A percentile compares a stretch with the other conserved stretches of the same genome.
These are phyloP conservation scores for Apiotrichum akiyoshidainum DNA, from an alignment of 1,284 basidiomycete species.

Conservation along the genomic window DNA sequence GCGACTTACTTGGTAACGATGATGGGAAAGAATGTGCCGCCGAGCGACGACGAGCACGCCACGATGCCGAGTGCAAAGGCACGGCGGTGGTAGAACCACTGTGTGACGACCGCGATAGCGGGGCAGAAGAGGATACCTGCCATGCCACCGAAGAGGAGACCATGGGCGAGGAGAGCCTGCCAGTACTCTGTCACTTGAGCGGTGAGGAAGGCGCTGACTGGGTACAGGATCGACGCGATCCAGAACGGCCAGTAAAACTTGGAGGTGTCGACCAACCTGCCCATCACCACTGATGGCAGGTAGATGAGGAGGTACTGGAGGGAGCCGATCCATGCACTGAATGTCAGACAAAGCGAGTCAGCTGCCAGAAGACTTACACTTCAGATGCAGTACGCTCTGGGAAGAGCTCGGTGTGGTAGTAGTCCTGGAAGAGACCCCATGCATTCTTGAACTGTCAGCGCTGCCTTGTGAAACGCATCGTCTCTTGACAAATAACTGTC, in stretches of 20 bases:
- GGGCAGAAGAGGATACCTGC: constrained; percentile 55
- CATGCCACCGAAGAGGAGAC: constrained; percentile 16
- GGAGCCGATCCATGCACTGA: constrained; percentile 64
- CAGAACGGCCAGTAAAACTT: constrained; percentile 54
- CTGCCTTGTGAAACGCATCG: not conserved
- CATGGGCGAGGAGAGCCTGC: constrained; percentile 44
- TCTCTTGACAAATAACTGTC: too few relatives aligned
- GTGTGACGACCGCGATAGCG: constrained; percentile 53
- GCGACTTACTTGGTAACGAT: constrained; percentile 50
- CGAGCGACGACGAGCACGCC: constrained; percentile 22
- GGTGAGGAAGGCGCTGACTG: constrained; percentile 57
- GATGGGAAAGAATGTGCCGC: constrained; percentile 56
- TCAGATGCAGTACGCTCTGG: constrained; percentile 13
- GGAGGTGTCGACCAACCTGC: constrained; percentile 60
- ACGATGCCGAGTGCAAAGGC: constrained; percentile 30
- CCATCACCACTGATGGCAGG: constrained; percentile 51
- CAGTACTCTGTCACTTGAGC: constrained; percentile 58
- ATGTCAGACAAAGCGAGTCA: not conserved
- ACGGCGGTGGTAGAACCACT: constrained; percentile 51
- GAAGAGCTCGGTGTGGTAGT: constrained; percentile 20
- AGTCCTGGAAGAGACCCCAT: constrained; percentile 27
- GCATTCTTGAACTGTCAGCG: constrained; percentile 23
- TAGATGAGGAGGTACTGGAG: constrained; percentile 58
- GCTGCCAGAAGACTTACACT: constrained; percentile 12
- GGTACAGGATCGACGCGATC: constrained; percentile 52